Base-by-base conservation (phyloP, 345 rosid genomes). In the Turritis glabra region DNA sequence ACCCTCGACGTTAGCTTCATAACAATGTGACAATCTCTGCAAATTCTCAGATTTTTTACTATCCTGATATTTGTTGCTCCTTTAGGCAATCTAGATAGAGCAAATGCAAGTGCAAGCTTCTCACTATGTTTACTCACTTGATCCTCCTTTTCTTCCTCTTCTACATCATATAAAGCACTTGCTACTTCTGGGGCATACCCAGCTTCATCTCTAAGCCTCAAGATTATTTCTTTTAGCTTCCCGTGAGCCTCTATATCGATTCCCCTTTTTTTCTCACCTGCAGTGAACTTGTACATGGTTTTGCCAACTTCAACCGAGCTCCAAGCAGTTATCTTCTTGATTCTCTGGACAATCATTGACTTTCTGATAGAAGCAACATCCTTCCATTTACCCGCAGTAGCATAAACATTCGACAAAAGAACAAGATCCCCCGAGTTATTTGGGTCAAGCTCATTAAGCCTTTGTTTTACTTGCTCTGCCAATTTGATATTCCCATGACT, bases 91-190 rank as follows among this genome's bases (percentile, higher is more conserved):
- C 86, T 85, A 33, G 85, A 68, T 29, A 85, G 56, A 29, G 86
- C 89, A 72, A 85, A 87, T 48, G 92, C 92, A 18, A 85, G 84
- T 37, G 92, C 92, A 64, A 87, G 87, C 81, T 87, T 87, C 77
- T 87, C 92, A 44, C 92, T 87, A 72, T 87, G 92, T 67, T 75
- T 81, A 17, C 73, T 64, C 43, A 82, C 82, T 52, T 82, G 85
- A 80, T 76, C 81, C 75, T 87, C 89, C 69, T 87, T 85, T 41
- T 87, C 92, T 80, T 85, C 92, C 65, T 84, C 85, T 64, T 84
- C 81, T 60, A 87, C 47, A 46, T 87, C 89, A 56, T 84, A 82
- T 17, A 85, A 75, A 53, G 83, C 88, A 67, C 61, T 84, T 38
- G 82, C 75, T 44, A 78, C 63, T 71, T 84, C 88, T n/a, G 85